phyloP scores from a whole-genome alignment of 2,329 filamentous ascomycete species.

The Monosporascus sp. region DNA sequence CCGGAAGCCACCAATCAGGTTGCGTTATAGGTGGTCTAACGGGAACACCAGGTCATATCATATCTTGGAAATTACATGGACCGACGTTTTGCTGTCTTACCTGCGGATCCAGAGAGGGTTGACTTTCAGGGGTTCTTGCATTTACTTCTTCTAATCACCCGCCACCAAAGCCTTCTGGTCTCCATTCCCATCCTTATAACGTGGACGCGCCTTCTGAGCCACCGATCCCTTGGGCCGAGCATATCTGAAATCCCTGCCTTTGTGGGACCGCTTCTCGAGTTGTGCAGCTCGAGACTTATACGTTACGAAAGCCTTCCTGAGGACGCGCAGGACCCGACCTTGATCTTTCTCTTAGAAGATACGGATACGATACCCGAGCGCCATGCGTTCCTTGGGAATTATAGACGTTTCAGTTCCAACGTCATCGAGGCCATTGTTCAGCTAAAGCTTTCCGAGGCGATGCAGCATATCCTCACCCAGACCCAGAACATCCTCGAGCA shows the following conservation, averaged over 20 bases:
- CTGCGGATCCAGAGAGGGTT: constrained; percentile 44
- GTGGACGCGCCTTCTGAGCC: constrained; percentile 78
- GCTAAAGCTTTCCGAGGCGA: constrained; percentile 75
- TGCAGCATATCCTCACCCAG: constrained; percentile 78
- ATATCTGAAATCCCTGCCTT: constrained; percentile 55
- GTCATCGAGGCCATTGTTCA: constrained; percentile 85
- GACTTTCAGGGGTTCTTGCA: constrained; percentile 73
- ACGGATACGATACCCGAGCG: constrained; percentile 92
- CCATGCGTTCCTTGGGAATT: constrained; percentile 94
- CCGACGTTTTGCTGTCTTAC: constrained; percentile 65
- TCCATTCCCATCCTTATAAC: constrained; percentile 89
- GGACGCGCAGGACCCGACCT: constrained; percentile 72
- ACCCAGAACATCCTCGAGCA: constrained; percentile 70
- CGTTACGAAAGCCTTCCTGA: constrained; percentile 84
- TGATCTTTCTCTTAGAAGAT: constrained; percentile 83
- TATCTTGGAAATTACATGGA: constrained; percentile 81
- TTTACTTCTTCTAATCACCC: constrained; percentile 73
- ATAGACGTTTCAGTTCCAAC: constrained; percentile 81
- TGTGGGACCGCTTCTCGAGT: constrained; percentile 73
- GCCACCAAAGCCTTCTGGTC: constrained; percentile 82
- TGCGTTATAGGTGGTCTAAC: constrained; percentile 6
- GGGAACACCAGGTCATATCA: constrained; percentile 63
- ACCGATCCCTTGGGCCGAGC: constrained; percentile 61
- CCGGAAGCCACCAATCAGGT: neutral
- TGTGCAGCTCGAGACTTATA: constrained; percentile 77